Evolutionary conservation across 495 filamentous ascomycete genomes (phyloP).

Genomic region (Talaromyces ruber): DNA sequence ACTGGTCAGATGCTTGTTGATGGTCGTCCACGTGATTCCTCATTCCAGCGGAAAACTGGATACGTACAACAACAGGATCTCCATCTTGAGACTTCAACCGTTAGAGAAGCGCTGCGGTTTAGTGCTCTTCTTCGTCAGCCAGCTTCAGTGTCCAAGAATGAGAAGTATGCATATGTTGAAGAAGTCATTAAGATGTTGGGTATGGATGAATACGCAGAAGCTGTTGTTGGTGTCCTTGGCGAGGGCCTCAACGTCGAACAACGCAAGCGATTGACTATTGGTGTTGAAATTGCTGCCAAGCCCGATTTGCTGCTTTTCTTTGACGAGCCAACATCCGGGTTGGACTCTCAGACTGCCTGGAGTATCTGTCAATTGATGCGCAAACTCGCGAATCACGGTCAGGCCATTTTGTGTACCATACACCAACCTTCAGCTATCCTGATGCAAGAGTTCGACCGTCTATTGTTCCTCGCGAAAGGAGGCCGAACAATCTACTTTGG

Average conservation of each 20-base stretch:
- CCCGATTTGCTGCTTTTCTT: slow-evolving; percentile 85
- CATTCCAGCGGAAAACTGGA: slow-evolving; percentile 88
- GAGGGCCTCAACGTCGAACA: slow-evolving; percentile 84
- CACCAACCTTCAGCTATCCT: slow-evolving; percentile 87
- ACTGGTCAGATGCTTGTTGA: slow-evolving; percentile 47
- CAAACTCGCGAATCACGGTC: slow-evolving; percentile 74
- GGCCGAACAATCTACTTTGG: slow-evolving; percentile 85
- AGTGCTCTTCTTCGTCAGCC: slow-evolving; percentile 82
- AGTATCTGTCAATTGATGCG: slow-evolving; percentile 69
- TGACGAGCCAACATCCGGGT: slow-evolving; percentile 86
- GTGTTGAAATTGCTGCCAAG: slow-evolving; percentile 86
- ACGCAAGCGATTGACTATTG: slow-evolving; percentile 81
- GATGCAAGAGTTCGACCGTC: slow-evolving; percentile 83
- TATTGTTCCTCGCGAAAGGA: slow-evolving; percentile 73
- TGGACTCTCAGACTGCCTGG: slow-evolving; percentile 83
- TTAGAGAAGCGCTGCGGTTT: slow-evolving; percentile 76
- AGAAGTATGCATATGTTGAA: slow-evolving; percentile 85
- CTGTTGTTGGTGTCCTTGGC: slow-evolving; percentile 34
- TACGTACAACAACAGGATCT: slow-evolving; percentile 97
- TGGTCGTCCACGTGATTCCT: slow-evolving; percentile 52
- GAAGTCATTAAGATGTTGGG: slow-evolving; percentile 90
- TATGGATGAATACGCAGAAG: slow-evolving; percentile 53
- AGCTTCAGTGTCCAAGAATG: slow-evolving; percentile 53
- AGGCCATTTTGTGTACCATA: slow-evolving; percentile 86
- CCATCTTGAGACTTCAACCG: slow-evolving; percentile 76